Conservation (phyloP, 768 basidiomycete species). For the Leccinum variicolor region DNA sequence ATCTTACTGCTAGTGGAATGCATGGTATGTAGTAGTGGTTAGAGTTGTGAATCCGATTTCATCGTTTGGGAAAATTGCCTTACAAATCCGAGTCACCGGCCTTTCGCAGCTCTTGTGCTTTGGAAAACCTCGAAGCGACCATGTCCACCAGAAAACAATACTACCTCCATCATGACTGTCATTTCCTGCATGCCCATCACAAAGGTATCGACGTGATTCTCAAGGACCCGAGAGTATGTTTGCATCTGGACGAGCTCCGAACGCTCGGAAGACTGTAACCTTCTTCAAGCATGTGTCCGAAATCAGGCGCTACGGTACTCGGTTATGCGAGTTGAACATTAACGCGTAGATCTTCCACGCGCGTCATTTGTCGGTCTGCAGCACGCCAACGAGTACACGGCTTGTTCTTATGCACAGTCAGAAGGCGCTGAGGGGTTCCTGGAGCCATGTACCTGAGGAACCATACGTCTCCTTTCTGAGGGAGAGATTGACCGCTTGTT, state of each 20-base stretch:
- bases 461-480: conserved; percentile 32
- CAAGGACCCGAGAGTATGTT: conserved; percentile 54
- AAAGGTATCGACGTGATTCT: conserved; percentile 50
- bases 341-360: conserved; percentile 23
- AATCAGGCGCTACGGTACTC: conserved; percentile 43
- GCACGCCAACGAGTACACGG: conserved; percentile 20
- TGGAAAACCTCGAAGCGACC: conserved; percentile 30
- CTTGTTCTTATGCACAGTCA: conserved; percentile 31
- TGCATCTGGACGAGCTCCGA: conserved; percentile 43
- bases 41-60: too few relatives aligned
- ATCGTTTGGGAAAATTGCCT: too few relatives aligned
- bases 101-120: conserved; percentile 71
- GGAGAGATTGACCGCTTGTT: conserved; percentile 35
- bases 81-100: conserved; percentile 33
- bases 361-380: conserved; percentile 28
- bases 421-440: conserved; percentile 55
- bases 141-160: too few relatives aligned
- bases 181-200: conserved; percentile 28
- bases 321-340: conserved; percentile 17
- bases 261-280: conserved; percentile 63
- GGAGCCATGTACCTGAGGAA: conserved; percentile 56
- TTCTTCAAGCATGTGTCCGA: conserved; percentile 68
- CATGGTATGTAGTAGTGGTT: too few relatives aligned
- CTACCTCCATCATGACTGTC: conserved; percentile 8
- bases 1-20: too few relatives aligned